A percentile compares a stretch with the other conserved stretches of the same genome.
phyloP scores from a whole-genome alignment of 2,329 filamentous ascomycete species.

The Calonectria hongkongensis region DNA sequence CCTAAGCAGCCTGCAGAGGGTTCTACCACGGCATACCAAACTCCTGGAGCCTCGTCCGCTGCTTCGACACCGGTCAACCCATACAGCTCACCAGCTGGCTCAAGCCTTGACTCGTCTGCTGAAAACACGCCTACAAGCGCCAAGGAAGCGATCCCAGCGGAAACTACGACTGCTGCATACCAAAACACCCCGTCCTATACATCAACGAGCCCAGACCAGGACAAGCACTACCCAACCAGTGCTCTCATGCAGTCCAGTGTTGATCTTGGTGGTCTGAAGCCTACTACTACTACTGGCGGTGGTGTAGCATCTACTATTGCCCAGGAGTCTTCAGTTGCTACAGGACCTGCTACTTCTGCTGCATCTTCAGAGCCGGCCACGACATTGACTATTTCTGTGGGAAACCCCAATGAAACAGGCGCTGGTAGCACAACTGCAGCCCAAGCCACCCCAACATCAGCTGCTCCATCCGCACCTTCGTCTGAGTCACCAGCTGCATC shows the following conservation, averaged over 20 bases:
- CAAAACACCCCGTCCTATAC: conserved; percentile 27
- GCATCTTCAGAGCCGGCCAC: conserved; percentile 22
- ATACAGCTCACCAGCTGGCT: conserved; percentile 11
- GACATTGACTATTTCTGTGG: conserved; percentile 46
- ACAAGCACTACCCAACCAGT: conserved; percentile 36
- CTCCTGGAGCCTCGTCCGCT: conserved; percentile 29
- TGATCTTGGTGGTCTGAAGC: conserved; percentile 50
- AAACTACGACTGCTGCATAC: conserved; percentile 28
- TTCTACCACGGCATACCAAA: conserved; percentile 25
- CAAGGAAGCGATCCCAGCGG: not conserved
- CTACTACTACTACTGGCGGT: conserved; percentile 18
- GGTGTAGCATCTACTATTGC: not conserved
- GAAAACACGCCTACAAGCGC: conserved; percentile 18
- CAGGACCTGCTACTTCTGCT: conserved; percentile 36
- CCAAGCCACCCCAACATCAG: conserved; percentile 40
- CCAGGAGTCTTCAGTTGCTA: conserved; percentile 41
- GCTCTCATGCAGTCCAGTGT: conserved; percentile 45
- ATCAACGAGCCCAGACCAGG: conserved; percentile 28
- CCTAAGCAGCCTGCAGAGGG: conserved; percentile 29
- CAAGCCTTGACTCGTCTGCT: not conserved
- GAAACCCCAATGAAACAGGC: conserved; percentile 41
- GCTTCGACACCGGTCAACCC: not conserved
- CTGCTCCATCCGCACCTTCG: conserved; percentile 38
- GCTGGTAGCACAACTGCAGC: conserved; percentile 34
- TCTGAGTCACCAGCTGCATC: conserved; percentile 16